phyloP scores from a whole-genome alignment of 768 basidiomycete species.

The Leccinum boreale region DNA sequence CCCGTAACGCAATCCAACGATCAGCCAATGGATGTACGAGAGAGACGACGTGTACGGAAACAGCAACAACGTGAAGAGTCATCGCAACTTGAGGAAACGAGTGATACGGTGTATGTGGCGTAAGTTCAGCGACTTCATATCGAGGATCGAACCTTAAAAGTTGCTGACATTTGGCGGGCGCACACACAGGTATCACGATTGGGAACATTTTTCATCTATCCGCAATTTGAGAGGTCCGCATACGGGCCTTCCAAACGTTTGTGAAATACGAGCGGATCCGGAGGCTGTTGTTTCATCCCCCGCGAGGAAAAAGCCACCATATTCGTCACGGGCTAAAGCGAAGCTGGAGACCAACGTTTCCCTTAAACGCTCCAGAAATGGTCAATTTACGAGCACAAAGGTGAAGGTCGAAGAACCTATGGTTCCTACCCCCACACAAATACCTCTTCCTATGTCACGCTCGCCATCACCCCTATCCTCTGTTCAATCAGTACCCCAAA shows the following conservation, averaged over 20 bases:
- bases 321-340: conserved; percentile 29
- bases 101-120: conserved; percentile 76
- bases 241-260: conserved; percentile 63
- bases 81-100: conserved; percentile 17
- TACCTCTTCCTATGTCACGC: conserved; percentile 39
- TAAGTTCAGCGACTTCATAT: conserved; percentile 42
- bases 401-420: conserved; percentile 21
- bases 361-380: conserved; percentile 20
- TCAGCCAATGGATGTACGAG: conserved; percentile 36
- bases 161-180: conserved; percentile 8
- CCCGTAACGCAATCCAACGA: conserved; percentile 25
- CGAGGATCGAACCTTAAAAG: not conserved
- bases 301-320: conserved; percentile 33
- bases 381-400: conserved; percentile 20
- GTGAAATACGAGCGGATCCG: conserved; percentile 43
- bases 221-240: conserved; percentile 85
- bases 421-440: conserved; percentile 27
- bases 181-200: conserved; percentile 73
- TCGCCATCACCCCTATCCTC: conserved; percentile 36
- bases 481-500: conserved; percentile 17
- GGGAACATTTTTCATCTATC: conserved; percentile 95
- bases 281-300: conserved; percentile 31
- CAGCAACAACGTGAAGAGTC: conserved; percentile 31
- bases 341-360: conserved; percentile 20
- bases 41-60: conserved; percentile 42